Base-by-base conservation (phyloP, 768 basidiomycete species). In the Auricularia auricula-judae region DNA sequence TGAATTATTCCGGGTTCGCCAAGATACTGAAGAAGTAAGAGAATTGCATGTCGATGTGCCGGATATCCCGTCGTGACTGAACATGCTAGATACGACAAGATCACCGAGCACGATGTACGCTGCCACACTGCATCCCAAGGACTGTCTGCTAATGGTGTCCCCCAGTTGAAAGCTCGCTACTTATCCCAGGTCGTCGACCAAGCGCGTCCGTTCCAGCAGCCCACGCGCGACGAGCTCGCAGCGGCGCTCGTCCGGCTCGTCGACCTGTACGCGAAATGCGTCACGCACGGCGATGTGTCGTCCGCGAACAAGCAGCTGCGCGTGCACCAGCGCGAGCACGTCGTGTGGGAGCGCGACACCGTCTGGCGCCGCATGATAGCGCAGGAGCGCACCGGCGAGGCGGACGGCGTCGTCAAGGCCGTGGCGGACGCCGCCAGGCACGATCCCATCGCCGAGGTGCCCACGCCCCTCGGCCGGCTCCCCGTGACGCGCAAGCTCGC, bases 341-440 rank as follows among this genome's bases (percentile, higher is more conserved):
- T 96, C 67, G 95, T 96, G 3, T 96, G 95, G 86, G 96, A 98
- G 71, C 84, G 97, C 36, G 94, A 98, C 71, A 99, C 97, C 1
- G 88, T 98, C 12, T 99, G 97, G 97, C 82, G 93, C 33, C 88
- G 92, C 74, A 95, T 97, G 93, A 89, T 97, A 65, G 87, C 86
- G 2, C 83, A 85, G 47, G 89, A 91, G 69, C 82, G 91, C 35
- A 81, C 85, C 3, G 89, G 91, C 18, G 84, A 85, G 61, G 65
- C 67, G 33, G 72, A 76, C 53, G 62, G 76, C 67, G 64, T 75
- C 64, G 78, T 76, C 61, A 67, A 73, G 35, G 68, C 69, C 29
- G 36, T 21, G 34, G 79, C 75, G 5, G n/a, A 14, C 44, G 47
- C 34, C 67, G 47, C 64, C 61, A 47, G 62, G 62, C 62, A 62